Percentiles rank a stretch among this genome's conserved stretches.
Evolutionary conservation across 1,139 yeast genomes (phyloP).

Genomic region (Candida buenavistaensis): DNA sequence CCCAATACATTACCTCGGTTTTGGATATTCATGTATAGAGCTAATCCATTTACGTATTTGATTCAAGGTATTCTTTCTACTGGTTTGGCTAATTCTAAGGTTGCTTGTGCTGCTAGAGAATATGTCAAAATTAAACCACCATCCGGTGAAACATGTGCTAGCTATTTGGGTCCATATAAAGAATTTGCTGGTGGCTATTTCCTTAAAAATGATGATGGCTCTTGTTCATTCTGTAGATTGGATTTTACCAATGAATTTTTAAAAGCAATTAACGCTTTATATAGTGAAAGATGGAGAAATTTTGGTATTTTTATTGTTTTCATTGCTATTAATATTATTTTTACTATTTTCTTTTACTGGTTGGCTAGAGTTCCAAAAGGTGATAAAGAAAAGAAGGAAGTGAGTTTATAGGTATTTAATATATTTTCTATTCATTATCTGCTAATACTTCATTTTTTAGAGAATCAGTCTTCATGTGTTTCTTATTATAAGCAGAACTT

Average conservation of each 20-base stretch:
- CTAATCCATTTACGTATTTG: slow-evolving; percentile 68
- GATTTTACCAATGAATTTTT: slow-evolving; percentile 53
- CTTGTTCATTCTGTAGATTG: slow-evolving; percentile 55
- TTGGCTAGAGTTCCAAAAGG: slow-evolving; percentile 73
- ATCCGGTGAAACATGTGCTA: slow-evolving; percentile 57
- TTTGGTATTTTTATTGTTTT: slow-evolving; percentile 54
- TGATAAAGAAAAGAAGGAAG: slow-evolving; percentile 18
- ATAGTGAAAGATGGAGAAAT: slow-evolving; percentile 63
- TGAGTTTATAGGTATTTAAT: neutral
- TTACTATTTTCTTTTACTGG: slow-evolving; percentile 64
- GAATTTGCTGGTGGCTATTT: slow-evolving; percentile 48
- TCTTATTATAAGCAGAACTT: slow-evolving; percentile 24
- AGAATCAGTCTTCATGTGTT: slow-evolving; percentile 19
- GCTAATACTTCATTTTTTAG: slow-evolving; percentile 21
- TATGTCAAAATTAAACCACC: slow-evolving; percentile 28
- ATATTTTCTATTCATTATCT: slow-evolving; percentile 31
- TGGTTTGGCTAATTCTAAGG: slow-evolving; percentile 26
- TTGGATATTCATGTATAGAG: slow-evolving; percentile 61
- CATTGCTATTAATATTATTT: slow-evolving; percentile 52
- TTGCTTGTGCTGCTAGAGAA: slow-evolving; percentile 28
- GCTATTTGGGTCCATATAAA: slow-evolving; percentile 49
- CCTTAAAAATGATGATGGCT: slow-evolving; percentile 21
- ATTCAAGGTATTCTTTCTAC: slow-evolving; percentile 29
- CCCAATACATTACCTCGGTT: slow-evolving; percentile 27
- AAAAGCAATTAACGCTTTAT: slow-evolving; percentile 41